Evolutionary conservation across 2,329 filamentous ascomycete species (phyloP), one percentile per base, ranked within the genome.

Genomic region (Knufia fluminis): DNA sequence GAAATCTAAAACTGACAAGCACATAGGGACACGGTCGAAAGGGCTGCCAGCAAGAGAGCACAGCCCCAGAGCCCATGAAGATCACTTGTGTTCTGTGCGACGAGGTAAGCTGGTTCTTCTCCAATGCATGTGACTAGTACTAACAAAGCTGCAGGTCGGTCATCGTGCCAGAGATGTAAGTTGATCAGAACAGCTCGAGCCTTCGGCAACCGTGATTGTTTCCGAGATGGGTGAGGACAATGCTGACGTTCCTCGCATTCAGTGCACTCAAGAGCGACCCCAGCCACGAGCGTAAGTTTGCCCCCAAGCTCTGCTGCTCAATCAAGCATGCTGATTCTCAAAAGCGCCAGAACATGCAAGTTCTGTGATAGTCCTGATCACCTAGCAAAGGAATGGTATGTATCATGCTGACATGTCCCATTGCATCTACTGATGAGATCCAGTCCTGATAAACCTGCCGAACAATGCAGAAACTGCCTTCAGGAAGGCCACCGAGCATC

Each of bases 51-150:
- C 60, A 76, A 54, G 74, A 78, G 52, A 66, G 65, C 49, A 49
- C 54, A 0, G 61, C 64, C 19, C 52, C 59, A 4, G 69, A 71
- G 19, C 67, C 64, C 41, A 60, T 69, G 16, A 65, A 68, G 42
- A 68, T 78, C 52, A 70, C 69, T 41, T 79, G 76, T 59, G 64
- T 67, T 49, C 74, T 76, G 54, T 79, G 58, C 31, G 52, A 60
- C 17, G 64, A 66, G 20, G 45, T 62, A 14, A 73, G 73, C 16
- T 72, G 57, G 57, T 60, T 7, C 59, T n/a, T 16, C 7, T n/a
- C n/a, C 17, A 6, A 16, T 6, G 68, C 48, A 45, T 16, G 6
- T 38, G 6, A 7, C 35, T 7, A 38, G 26, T 6, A 12, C 26
- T 28, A 28, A 28, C 26, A 28, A 6, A 12, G 6, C 26, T 12